These are phyloP conservation scores for Stagonosporopsis vannaccii DNA, from an alignment of 2,329 filamentous ascomycete genomes.

Conservation along the genomic window DNA sequence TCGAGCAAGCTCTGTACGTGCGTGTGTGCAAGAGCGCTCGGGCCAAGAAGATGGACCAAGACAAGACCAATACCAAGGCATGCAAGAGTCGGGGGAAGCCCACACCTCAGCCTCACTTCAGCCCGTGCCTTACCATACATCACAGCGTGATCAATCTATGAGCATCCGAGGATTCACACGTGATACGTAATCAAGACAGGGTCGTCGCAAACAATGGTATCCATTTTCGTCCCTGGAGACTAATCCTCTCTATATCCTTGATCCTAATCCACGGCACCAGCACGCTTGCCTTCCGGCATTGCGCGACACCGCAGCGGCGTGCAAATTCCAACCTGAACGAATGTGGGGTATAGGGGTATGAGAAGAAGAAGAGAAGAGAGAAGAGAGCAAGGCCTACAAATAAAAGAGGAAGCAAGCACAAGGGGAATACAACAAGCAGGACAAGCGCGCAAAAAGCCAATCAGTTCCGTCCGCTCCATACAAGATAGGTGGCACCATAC, in stretches of 20 bases:
- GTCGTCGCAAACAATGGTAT: conserved; percentile 25
- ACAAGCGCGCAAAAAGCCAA: conserved; percentile 13
- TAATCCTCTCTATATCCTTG: conserved; percentile 44
- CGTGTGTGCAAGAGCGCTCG: too few species aligned
- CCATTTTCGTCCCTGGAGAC: conserved; percentile 48
- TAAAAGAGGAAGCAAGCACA: not conserved
- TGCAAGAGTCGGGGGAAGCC: too few species aligned
- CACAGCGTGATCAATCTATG: too few species aligned
- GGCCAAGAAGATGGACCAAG: too few species aligned
- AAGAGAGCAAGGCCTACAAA: conserved; percentile 1
- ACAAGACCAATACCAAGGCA: too few species aligned
- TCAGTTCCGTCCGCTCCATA: conserved; percentile 10
- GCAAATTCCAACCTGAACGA: conserved; percentile 28
- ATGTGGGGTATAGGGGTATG: conserved; percentile 25
- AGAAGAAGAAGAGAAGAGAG: conserved; percentile 9
- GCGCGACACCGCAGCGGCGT: conserved; percentile 7
- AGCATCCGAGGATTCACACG: too few species aligned
- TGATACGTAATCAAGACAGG: too few species aligned
- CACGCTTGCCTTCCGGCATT: not conserved
- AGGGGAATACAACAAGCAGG: conserved; percentile 20
- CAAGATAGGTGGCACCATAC: conserved; percentile 9
- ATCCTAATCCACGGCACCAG: not conserved
- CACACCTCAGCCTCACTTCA: too few species aligned
- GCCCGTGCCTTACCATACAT: too few species aligned
- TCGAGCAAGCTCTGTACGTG: too few species aligned